phyloP scores from a whole-genome alignment of 176 grass and related monocot genomes.

The Rhipidocladum racemiflorum region DNA sequence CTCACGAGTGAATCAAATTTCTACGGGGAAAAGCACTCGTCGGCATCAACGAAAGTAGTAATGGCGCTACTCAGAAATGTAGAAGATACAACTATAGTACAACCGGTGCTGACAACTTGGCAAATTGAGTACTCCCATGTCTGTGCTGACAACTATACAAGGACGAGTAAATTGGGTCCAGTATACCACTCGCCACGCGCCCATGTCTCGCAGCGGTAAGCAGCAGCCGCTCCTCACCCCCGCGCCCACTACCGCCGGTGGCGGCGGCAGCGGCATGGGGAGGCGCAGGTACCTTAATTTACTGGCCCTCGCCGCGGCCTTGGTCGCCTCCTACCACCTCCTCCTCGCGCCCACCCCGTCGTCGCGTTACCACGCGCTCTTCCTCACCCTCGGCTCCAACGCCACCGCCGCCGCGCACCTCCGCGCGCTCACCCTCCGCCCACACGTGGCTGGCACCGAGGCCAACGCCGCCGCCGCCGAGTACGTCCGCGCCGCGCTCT shows the following conservation, averaged over 20 bases:
- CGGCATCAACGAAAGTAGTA: not conserved
- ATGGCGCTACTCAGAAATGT: too few species aligned
- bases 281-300: conserved; percentile 19
- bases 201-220: conserved; percentile 20
- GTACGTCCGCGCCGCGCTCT: conserved; percentile 44
- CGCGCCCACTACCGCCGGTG: not conserved
- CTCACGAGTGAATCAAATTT: not conserved
- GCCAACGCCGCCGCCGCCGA: conserved; percentile 47
- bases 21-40: not conserved
- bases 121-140: not conserved
- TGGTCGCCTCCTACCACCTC: conserved; percentile 26
- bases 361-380: conserved; percentile 69
- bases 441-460: conserved; percentile 68
- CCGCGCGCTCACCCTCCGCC: conserved; percentile 63
- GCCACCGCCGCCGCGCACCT: conserved; percentile 69
- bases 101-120: not conserved
- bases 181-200: not conserved
- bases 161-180: too few species aligned
- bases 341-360: conserved; percentile 9
- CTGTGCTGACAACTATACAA: too few species aligned
- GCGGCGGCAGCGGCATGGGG: not conserved
- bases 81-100: too few species aligned
- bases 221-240: conserved; percentile 27
- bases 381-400: conserved; percentile 80
- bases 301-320: not conserved